These are phyloP conservation scores for Tuber brumale DNA, from an alignment of 495 filamentous ascomycete genomes.

Conservation along the genomic window DNA sequence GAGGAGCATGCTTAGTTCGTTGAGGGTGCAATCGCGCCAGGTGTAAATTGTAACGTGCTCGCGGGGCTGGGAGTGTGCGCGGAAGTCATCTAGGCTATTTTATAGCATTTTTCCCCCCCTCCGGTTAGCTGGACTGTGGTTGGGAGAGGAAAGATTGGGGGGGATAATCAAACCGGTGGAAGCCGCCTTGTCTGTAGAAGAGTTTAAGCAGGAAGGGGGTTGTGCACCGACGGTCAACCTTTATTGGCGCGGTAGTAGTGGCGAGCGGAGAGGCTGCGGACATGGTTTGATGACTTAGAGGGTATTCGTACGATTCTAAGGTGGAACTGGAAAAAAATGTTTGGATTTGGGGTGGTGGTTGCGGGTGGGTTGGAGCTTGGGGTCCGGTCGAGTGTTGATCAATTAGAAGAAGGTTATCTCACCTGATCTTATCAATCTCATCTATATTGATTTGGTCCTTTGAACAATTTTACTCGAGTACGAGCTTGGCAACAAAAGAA, in stretches of 20 bases:
- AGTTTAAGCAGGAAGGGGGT: conserved; percentile 86
- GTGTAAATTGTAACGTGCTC: conserved; percentile 78
- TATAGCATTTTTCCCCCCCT: not conserved
- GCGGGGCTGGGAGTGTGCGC: conserved; percentile 51
- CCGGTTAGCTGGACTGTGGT: conserved; percentile 16
- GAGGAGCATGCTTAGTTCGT: conserved; percentile 73
- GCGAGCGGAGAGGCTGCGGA: conserved; percentile 23
- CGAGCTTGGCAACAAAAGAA: too few relatives aligned
- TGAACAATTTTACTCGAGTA: not conserved
- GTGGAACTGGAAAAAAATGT: not conserved
- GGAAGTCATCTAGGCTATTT: conserved; percentile 61
- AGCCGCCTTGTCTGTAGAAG: conserved; percentile 70
- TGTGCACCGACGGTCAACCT: conserved; percentile 65
- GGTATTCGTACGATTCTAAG: conserved; percentile 9
- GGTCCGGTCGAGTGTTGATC: not conserved
- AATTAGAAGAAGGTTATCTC: conserved; percentile 13
- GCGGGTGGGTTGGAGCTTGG: not conserved
- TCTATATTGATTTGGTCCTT: not conserved
- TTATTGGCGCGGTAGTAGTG: conserved; percentile 33
- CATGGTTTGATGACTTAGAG: not conserved
- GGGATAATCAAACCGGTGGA: conserved; percentile 57
- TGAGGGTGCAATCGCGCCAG: conserved; percentile 75
- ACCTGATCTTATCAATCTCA: conserved; percentile 16
- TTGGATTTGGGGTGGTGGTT: not conserved
- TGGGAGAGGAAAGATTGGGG: conserved; percentile 18